A percentile compares a stretch with the other conserved stretches of the same genome.
Conservation (phyloP, 768 basidiomycete species). For the Trametes maxima region DNA sequence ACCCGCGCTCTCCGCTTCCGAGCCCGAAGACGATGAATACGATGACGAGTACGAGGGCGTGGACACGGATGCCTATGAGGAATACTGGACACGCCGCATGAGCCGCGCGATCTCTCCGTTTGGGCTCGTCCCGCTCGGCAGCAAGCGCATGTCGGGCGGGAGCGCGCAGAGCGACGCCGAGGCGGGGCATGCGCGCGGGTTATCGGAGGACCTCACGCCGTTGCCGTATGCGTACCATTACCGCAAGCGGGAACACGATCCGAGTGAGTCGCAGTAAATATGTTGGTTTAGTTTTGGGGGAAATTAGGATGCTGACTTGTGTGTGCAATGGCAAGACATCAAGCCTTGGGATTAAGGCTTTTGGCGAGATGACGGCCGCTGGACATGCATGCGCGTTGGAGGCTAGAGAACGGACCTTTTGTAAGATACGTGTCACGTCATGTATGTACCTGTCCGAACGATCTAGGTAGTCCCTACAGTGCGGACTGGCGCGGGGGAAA, state of each 20-base stretch:
- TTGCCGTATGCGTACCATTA: conserved; percentile 17
- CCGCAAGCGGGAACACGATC: conserved; percentile 12
- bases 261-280: conserved; percentile 8
- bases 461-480: too few relatives aligned
- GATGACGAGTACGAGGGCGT: background rate
- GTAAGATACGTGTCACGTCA: background rate
- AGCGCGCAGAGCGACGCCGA: conserved; percentile 6
- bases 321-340: background rate
- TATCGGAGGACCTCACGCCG: background rate
- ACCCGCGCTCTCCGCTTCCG: background rate
- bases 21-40: background rate
- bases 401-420: background rate
- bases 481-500: too few relatives aligned
- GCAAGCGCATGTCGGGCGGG: conserved; percentile 1
- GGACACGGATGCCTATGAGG: background rate
- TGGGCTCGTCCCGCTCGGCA: conserved; percentile 13
- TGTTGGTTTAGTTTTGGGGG: background rate
- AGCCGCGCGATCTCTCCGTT: conserved; percentile 13
- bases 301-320: background rate
- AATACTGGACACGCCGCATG: conserved; percentile 5
- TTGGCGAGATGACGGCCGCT: background rate
- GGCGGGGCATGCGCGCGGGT: background rate
- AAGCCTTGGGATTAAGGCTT: conserved; percentile 1
- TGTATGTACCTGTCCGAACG: too few relatives aligned
- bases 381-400: background rate